A percentile compares a stretch with the other conserved stretches of the same genome.
phyloP scores from a whole-genome alignment of 257 asterid genomes.

The Capsicum rhomboideum region DNA sequence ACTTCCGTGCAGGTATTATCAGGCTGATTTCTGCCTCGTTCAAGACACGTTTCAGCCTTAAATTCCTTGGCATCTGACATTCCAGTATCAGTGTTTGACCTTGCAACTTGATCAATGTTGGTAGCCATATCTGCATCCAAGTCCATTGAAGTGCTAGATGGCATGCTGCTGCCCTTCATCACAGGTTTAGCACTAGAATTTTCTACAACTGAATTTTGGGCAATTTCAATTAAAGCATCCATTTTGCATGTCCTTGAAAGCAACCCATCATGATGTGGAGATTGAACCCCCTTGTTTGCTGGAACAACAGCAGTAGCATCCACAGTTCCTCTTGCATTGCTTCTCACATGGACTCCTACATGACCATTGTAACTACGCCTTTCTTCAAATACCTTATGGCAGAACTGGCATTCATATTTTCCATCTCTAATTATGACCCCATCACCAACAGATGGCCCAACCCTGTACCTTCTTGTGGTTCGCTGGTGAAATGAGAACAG shows the following conservation, averaged over 20 bases:
- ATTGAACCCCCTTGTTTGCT: slow-evolving; percentile 23
- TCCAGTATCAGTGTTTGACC: slow-evolving; percentile 23
- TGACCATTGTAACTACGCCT: slow-evolving; percentile 78
- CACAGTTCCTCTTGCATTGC: slow-evolving; percentile 36
- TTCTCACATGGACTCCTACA: slow-evolving; percentile 83
- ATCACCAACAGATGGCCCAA: slow-evolving; percentile 65
- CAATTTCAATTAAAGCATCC: slow-evolving; percentile 53
- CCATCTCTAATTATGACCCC: slow-evolving; percentile 81
- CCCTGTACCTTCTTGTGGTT: slow-evolving; percentile 64
- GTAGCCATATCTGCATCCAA: slow-evolving; percentile 33
- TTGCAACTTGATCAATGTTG: slow-evolving; percentile 14
- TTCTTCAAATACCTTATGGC: slow-evolving; percentile 85
- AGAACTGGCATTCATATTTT: slow-evolving; percentile 83
- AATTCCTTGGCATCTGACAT: slow-evolving; percentile 27
- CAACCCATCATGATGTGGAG: slow-evolving; percentile 27
- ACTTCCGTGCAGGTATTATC: slow-evolving; percentile 22
- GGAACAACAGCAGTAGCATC: slow-evolving; percentile 24
- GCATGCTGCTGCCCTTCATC: slow-evolving; percentile 20
- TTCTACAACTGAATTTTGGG: slow-evolving; percentile 33
- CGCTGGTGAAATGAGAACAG: slow-evolving; percentile 73
- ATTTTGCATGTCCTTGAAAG: slow-evolving; percentile 35
- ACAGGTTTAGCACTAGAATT: slow-evolving; percentile 23
- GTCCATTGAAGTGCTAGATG: slow-evolving; percentile 23
- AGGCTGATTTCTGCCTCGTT: slow-evolving; percentile 21
- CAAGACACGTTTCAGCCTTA: slow-evolving; percentile 18